Conservation (phyloP, 805 yeast species). For the Lipomyces sp. region DNA sequence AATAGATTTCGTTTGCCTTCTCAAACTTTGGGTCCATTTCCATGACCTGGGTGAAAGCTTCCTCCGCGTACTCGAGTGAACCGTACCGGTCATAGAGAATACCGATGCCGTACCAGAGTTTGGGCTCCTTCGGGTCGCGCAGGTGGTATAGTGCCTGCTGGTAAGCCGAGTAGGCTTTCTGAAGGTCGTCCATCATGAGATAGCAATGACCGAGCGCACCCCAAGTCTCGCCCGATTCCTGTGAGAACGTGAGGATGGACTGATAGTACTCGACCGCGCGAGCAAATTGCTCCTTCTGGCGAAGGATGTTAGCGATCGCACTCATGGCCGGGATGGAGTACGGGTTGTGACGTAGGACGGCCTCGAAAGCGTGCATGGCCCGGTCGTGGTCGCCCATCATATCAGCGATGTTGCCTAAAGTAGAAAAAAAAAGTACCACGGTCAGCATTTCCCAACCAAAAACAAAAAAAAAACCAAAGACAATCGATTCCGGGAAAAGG, state of each 20-base stretch:
- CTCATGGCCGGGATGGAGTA: slow-evolving; percentile 84
- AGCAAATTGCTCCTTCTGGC: slow-evolving; percentile 86
- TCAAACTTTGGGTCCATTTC: slow-evolving; percentile 96
- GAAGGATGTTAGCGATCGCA: slow-evolving; percentile 83
- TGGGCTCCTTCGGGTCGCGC: slow-evolving; percentile 93
- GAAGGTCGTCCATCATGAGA: slow-evolving; percentile 93
- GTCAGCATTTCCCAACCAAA: slow-evolving; percentile 64
- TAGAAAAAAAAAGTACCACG: slow-evolving; percentile 52
- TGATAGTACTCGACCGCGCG: slow-evolving; percentile 95
- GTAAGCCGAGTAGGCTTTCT: slow-evolving; percentile 93
- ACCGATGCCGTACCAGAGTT: slow-evolving; percentile 98
- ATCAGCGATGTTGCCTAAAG: slow-evolving; percentile 79
- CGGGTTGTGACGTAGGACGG: slow-evolving; percentile 84
- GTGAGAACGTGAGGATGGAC: slow-evolving; percentile 77
- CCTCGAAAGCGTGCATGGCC: slow-evolving; percentile 86
- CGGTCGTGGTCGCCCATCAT: slow-evolving; percentile 84
- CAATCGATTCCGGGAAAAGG: background rate
- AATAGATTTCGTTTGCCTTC: slow-evolving; percentile 94
- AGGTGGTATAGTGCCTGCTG: slow-evolving; percentile 92
- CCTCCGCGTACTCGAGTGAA: slow-evolving; percentile 95
- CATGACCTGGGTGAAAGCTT: slow-evolving; percentile 93
- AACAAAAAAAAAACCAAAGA: background rate
- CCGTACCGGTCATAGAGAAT: slow-evolving; percentile 96
- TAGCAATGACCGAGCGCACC: slow-evolving; percentile 89
- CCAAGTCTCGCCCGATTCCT: slow-evolving; percentile 96